These are phyloP conservation scores for Aspergillus puulaauensis DNA, from an alignment of 2,329 filamentous ascomycete species.

Conservation along the genomic window DNA sequence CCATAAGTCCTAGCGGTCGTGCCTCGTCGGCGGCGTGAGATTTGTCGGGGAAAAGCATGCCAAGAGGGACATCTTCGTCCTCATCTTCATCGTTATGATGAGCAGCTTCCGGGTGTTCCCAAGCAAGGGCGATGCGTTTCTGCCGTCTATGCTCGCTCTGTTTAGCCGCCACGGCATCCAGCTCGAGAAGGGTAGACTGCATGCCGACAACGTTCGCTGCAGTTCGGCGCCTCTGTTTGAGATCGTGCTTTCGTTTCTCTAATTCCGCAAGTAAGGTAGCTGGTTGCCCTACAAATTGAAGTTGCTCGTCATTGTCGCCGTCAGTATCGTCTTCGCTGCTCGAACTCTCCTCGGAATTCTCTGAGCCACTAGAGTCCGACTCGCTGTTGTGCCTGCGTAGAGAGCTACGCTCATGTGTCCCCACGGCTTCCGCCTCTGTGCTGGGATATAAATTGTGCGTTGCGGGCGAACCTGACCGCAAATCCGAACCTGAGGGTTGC, in stretches of 20 bases:
- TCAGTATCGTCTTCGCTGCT: slow-evolving; percentile 14
- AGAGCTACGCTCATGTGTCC: slow-evolving; percentile 20
- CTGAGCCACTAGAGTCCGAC: slow-evolving; percentile 14
- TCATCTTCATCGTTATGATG: slow-evolving; percentile 50
- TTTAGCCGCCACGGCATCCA: slow-evolving; percentile 86
- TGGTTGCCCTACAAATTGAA: slow-evolving; percentile 66
- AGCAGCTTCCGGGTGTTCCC: slow-evolving; percentile 63
- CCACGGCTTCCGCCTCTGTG: slow-evolving; percentile 22
- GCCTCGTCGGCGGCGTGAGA: slow-evolving; percentile 30
- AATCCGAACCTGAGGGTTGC: slow-evolving; percentile 18
- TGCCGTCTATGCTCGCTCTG: slow-evolving; percentile 69
- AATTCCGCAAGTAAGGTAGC: slow-evolving; percentile 91
- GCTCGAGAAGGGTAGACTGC: slow-evolving; percentile 83
- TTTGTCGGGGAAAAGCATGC: slow-evolving; percentile 66
- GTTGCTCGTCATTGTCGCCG: slow-evolving; percentile 43
- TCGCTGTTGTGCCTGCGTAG: slow-evolving; percentile 14
- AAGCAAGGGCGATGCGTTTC: slow-evolving; percentile 81
- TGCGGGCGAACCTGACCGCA: slow-evolving; percentile 11
- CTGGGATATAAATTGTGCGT: slow-evolving; percentile 14
- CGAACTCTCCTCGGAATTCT: slow-evolving; percentile 21
- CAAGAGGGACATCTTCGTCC: slow-evolving; percentile 87
- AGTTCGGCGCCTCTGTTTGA: slow-evolving; percentile 74
- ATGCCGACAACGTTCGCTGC: slow-evolving; percentile 72
- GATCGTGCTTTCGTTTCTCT: slow-evolving; percentile 84
- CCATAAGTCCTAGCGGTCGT: slow-evolving; percentile 48